Conservation (phyloP, 2,329 filamentous ascomycete species). For the Xylaria sp. region DNA sequence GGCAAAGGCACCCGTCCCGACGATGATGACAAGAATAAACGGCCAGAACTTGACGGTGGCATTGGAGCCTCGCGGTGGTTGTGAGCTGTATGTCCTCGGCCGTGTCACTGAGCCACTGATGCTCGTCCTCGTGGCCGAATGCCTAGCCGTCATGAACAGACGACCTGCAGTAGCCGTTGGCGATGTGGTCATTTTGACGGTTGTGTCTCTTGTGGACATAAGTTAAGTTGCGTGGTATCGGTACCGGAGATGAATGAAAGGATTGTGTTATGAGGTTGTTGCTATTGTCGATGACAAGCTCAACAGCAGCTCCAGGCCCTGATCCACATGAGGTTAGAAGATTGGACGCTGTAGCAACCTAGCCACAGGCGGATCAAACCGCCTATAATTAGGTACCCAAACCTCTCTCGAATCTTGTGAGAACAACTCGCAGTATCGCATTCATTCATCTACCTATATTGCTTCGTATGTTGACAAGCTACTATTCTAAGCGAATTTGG, state of each 20-base stretch:
- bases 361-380: neutral
- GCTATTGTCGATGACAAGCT: neutral
- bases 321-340: neutral
- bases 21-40: conserved; percentile 61
- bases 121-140: conserved; percentile 12
- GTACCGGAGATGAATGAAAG: neutral
- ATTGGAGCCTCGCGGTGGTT: conserved; percentile 50
- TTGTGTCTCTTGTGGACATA: neutral
- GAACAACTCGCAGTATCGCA: too few relatives aligned
- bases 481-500: neutral
- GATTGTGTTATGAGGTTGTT: neutral
- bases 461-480: neutral
- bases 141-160: conserved; percentile 2
- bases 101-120: neutral
- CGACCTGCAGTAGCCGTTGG: conserved; percentile 1
- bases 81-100: conserved; percentile 54
- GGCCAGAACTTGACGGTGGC: conserved; percentile 66
- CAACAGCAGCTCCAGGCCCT: conserved; percentile 2
- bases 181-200: conserved; percentile 10
- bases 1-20: conserved; percentile 61
- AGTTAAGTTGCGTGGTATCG: too few relatives aligned
- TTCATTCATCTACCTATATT: too few relatives aligned
- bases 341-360: neutral
- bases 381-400: neutral
- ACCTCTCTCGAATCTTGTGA: neutral